These are phyloP conservation scores for Panaeolus cyanescens DNA, from an alignment of 768 basidiomycete genomes.

Conservation along the genomic window DNA sequence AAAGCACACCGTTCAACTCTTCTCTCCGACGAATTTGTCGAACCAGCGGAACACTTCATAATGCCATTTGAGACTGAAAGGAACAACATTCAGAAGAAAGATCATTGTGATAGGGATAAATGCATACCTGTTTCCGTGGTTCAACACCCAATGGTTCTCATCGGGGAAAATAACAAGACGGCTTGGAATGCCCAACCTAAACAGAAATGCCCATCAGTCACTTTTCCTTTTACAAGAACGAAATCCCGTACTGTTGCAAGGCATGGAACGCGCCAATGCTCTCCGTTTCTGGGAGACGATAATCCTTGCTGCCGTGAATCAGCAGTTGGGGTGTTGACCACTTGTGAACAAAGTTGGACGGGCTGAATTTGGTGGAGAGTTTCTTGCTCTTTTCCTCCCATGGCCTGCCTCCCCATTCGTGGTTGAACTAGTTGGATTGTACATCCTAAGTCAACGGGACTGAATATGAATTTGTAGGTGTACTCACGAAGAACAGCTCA, in stretches of 20 bases:
- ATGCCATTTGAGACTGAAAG: constrained; percentile 86
- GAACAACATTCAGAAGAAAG: neutral
- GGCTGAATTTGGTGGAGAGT: constrained; percentile 63
- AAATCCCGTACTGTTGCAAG: constrained; percentile 67
- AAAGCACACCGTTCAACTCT: neutral
- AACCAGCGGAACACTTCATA: constrained; percentile 94
- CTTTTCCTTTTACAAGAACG: neutral
- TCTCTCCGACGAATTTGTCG: constrained; percentile 59
- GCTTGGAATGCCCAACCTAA: constrained; percentile 69
- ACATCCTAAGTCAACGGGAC: neutral
- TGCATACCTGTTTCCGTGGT: constrained; percentile 72
- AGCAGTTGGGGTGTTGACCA: constrained; percentile 87
- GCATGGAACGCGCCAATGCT: constrained; percentile 86
- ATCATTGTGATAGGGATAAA: neutral
- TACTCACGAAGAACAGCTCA: constrained; percentile 84
- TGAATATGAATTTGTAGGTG: neutral
- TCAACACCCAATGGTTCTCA: constrained; percentile 92
- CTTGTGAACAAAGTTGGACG: constrained; percentile 76
- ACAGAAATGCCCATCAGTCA: neutral
- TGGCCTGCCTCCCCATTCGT: constrained; percentile 83
- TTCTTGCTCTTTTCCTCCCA: constrained; percentile 65
- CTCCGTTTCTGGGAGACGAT: constrained; percentile 83
- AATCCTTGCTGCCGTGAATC: constrained; percentile 89
- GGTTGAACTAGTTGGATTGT: constrained; percentile 61
- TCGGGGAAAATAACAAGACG: constrained; percentile 84